phyloP scores from a whole-genome alignment of 306 rosid genomes.

The Boehmeria nivea region DNA sequence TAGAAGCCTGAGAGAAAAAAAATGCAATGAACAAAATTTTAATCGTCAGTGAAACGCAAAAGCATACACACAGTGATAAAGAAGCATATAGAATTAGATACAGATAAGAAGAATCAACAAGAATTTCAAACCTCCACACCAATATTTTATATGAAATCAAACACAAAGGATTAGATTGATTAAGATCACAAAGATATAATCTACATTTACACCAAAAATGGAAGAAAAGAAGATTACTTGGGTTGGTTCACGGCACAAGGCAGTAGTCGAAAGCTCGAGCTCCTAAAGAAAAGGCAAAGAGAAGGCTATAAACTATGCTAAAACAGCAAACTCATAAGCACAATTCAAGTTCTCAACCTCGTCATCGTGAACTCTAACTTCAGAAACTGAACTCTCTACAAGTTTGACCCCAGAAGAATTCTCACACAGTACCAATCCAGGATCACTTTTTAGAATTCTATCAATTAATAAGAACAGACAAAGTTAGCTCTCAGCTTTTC shows the following conservation, averaged over 20 bases:
- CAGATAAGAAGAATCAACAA: no score
- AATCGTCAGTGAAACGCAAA: conserved; percentile 1
- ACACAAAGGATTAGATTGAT: not conserved
- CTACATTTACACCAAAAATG: no score
- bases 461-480: conserved; percentile 9
- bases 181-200: no score
- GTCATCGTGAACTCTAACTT: conserved; percentile 17
- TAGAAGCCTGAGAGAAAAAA: conserved; percentile 20
- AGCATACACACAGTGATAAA: not conserved
- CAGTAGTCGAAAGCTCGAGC: not conserved
- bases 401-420: conserved; percentile 9
- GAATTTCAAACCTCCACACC: no score
- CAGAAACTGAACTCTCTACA: no score
- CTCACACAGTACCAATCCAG: conserved; percentile 28
- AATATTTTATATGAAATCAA: not conserved
- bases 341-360: conserved; percentile 17
- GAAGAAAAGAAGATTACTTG: not conserved
- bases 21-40: not conserved
- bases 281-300: conserved; percentile 11
- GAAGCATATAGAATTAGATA: not conserved
- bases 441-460: conserved; percentile 43
- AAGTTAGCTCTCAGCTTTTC: not conserved
- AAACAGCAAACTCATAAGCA: not conserved
- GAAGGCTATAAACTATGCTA: not conserved
- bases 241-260: no score